phyloP scores from a whole-genome alignment of 371 early-diverging fungal species.

The Massospora cicadina region DNA sequence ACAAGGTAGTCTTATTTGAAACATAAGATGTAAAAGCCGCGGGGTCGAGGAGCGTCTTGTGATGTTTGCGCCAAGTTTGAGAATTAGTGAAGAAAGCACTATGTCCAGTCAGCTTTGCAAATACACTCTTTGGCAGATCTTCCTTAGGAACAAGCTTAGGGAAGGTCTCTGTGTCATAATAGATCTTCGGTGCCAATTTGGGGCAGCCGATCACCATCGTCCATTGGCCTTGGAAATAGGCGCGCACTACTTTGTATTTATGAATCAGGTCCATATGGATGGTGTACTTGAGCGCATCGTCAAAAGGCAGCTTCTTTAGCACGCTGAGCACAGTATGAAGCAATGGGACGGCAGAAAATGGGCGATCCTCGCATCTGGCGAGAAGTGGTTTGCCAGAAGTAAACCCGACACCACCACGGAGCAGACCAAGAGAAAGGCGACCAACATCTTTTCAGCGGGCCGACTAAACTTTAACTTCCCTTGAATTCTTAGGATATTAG shows the following conservation, averaged over 20 bases:
- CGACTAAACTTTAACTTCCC: neutral
- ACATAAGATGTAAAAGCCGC: neutral
- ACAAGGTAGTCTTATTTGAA: neutral
- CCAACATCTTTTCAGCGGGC: neutral
- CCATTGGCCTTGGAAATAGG: neutral
- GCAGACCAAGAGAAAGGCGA: neutral
- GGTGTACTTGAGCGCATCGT: neutral
- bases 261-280: neutral
- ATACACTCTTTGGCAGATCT: neutral
- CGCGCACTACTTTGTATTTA: neutral
- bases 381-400: no score
- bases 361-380: neutral
- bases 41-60: neutral
- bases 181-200: neutral
- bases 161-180: neutral
- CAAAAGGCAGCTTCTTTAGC: neutral
- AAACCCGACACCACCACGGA: neutral
- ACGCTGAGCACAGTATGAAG: neutral
- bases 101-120: neutral
- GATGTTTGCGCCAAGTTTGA: neutral
- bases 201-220: neutral
- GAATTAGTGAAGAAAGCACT: conserved; percentile 6
- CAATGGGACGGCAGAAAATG: neutral
- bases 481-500: neutral
- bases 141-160: neutral